Evolutionary conservation across 164 flowering plant genomes (phyloP).

Genomic region (Vitis amurensis): DNA sequence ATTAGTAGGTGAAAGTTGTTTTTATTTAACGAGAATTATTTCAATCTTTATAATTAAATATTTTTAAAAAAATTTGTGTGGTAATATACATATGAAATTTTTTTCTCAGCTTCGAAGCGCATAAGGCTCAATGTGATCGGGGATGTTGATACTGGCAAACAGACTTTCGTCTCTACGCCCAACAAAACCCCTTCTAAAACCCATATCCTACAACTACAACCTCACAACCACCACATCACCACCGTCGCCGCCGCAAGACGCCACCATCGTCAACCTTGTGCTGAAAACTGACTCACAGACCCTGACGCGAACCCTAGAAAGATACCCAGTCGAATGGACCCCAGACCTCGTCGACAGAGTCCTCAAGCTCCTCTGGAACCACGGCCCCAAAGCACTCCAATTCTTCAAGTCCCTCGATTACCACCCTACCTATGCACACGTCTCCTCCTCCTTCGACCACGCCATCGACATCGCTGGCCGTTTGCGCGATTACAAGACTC

Average conservation of each 20-base stretch:
- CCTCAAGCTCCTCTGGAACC: slow-evolving; percentile 87
- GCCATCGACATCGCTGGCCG: slow-evolving; percentile 85
- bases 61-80: too few species aligned
- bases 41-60: too few species aligned
- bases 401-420: slow-evolving; percentile 58
- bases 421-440: slow-evolving; percentile 55
- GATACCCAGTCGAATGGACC: slow-evolving; percentile 40
- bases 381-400: slow-evolving; percentile 77
- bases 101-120: too few species aligned
- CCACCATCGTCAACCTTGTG: slow-evolving; percentile 39
- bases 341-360: slow-evolving; percentile 51
- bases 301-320: slow-evolving; percentile 31
- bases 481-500: slow-evolving; percentile 51
- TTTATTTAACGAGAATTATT: too few species aligned
- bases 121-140: too few species aligned
- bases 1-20: too few species aligned
- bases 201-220: neutral
- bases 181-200: neutral
- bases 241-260: slow-evolving; percentile 21
- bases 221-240: slow-evolving; percentile 16
- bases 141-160: too few species aligned
- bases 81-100: too few species aligned
- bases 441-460: slow-evolving; percentile 63
- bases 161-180: neutral
- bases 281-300: slow-evolving; percentile 38